Conservation (phyloP, 1,284 basidiomycete species). For the Trichosporon coremiiforme region DNA sequence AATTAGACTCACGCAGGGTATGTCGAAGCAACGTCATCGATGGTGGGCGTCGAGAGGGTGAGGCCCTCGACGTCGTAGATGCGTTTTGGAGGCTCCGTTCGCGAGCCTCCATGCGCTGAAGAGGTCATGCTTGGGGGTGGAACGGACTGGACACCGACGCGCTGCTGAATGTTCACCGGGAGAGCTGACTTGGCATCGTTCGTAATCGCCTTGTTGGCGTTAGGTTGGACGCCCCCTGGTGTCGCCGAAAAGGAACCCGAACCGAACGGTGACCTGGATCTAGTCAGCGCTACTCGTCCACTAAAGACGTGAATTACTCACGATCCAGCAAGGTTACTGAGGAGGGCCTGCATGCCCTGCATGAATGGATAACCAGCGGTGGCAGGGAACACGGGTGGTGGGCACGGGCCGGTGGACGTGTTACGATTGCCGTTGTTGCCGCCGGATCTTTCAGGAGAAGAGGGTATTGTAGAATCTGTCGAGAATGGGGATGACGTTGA, state of each 20-base stretch:
- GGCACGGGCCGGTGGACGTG: constrained; percentile 19
- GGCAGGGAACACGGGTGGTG: constrained; percentile 24
- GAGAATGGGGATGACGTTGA: constrained; percentile 46
- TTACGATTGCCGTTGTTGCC: constrained; percentile 26
- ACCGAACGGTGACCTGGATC: constrained; percentile 26
- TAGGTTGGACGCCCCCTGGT: constrained; percentile 17
- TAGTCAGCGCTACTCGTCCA: neutral
- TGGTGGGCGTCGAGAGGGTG: constrained; percentile 30
- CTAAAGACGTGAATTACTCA: constrained; percentile 26
- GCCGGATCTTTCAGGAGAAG: constrained; percentile 41
- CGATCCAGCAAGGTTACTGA: constrained; percentile 36
- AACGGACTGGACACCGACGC: neutral
- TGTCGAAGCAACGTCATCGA: constrained; percentile 39
- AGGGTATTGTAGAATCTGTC: constrained; percentile 40
- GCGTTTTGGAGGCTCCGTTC: constrained; percentile 50
- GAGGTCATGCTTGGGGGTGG: constrained; percentile 14
- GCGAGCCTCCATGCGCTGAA: constrained; percentile 40
- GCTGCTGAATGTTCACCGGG: constrained; percentile 15
- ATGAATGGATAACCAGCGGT: constrained; percentile 33
- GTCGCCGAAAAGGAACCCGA: constrained; percentile 9
- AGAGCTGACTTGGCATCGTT: constrained; percentile 19
- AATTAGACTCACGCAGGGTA: constrained; percentile 29
- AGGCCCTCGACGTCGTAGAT: constrained; percentile 44
- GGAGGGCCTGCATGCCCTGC: constrained; percentile 41
- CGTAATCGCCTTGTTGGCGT: constrained; percentile 22